Conservation (phyloP, 352 stramenopile genomes). For the Phytophthora parvispora region DNA sequence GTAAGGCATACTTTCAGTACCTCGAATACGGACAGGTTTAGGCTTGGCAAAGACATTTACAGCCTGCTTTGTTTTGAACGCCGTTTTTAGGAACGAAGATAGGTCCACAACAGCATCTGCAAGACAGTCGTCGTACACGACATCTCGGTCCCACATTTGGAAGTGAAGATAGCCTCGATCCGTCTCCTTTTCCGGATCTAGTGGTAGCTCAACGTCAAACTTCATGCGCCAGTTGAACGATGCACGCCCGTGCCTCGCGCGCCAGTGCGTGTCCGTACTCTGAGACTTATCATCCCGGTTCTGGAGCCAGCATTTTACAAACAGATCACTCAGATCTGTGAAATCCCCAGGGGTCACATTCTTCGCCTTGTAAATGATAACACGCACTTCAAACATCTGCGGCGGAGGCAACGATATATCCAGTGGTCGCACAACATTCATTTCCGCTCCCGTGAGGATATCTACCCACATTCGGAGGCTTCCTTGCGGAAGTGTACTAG, state of each 20-base stretch:
- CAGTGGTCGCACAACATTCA: constrained; percentile 72
- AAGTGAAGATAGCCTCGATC: constrained; percentile 81
- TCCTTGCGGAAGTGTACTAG: constrained; percentile 75
- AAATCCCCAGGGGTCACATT: constrained; percentile 89
- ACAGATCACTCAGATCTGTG: constrained; percentile 92
- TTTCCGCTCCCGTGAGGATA: constrained; percentile 84
- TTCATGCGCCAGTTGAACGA: constrained; percentile 96
- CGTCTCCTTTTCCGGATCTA: constrained; percentile 72
- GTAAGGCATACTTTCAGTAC: constrained; percentile 41
- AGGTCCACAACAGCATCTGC: constrained; percentile 80
- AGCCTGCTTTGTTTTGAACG: constrained; percentile 71
- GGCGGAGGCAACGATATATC: constrained; percentile 86
- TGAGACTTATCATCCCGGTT: constrained; percentile 75
- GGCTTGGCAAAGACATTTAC: constrained; percentile 85
- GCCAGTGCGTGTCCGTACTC: constrained; percentile 94
- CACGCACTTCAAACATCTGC: constrained; percentile 90
- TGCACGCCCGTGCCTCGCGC: constrained; percentile 85
- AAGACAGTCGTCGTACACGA: constrained; percentile 83
- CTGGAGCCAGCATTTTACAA: constrained; percentile 92
- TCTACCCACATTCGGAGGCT: constrained; percentile 90
- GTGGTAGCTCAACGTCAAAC: constrained; percentile 88
- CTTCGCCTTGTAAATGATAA: constrained; percentile 94
- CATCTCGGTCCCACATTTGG: constrained; percentile 86
- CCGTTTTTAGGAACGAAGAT: constrained; percentile 68
- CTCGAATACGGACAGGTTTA: constrained; percentile 64